These are phyloP conservation scores for Ceriops zippeliana DNA, from an alignment of 345 rosid genomes.

Conservation along the genomic window DNA sequence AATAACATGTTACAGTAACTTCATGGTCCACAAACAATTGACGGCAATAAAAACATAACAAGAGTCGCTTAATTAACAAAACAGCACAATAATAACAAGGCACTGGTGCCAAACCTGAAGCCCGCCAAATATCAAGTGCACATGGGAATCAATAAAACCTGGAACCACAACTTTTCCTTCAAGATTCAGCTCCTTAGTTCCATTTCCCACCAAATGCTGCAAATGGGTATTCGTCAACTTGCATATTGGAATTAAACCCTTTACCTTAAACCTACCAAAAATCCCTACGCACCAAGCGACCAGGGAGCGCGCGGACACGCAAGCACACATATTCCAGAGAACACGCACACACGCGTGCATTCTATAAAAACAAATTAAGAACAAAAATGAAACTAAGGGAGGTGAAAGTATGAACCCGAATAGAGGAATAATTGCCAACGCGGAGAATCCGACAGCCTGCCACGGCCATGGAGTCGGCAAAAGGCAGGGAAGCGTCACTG, in stretches of 20 bases:
- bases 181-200: conserved; percentile 56
- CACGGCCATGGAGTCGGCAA: conserved; percentile 79
- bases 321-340: background rate
- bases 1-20: too few species aligned
- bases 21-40: too few species aligned
- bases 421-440: conserved; percentile 58
- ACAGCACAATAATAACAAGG: background rate
- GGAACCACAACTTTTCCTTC: conserved; percentile 80
- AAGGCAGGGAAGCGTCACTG: conserved; percentile 54
- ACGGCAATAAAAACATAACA: background rate
- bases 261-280: background rate
- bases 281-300: background rate
- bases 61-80: background rate
- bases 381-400: background rate
- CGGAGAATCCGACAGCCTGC: conserved; percentile 64
- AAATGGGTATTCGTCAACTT: background rate
- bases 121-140: conserved; percentile 70
- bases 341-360: background rate
- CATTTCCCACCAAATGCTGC: conserved; percentile 58
- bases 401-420: conserved; percentile 42
- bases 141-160: conserved; percentile 94
- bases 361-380: background rate
- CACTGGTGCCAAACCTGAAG: conserved; percentile 51
- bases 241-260: background rate
- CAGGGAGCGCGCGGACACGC: background rate